Percentiles rank a stretch among this genome's conserved stretches.
Conservation (phyloP, 257 asterid species). For the Haberlea rhodopensis region DNA sequence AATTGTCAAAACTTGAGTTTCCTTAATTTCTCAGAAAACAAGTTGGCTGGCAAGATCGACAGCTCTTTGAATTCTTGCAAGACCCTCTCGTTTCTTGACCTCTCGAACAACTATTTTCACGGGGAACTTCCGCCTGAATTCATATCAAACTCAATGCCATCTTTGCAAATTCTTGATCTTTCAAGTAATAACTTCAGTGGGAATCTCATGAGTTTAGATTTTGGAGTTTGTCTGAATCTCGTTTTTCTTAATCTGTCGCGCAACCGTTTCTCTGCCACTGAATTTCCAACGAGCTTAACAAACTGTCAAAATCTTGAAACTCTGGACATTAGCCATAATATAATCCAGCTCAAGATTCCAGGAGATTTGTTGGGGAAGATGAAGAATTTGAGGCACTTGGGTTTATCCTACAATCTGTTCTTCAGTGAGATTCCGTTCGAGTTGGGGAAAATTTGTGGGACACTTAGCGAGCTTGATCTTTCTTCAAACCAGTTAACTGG, state of each 20-base stretch:
- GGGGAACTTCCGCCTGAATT: constrained; percentile 48
- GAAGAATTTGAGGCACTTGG: constrained; percentile 48
- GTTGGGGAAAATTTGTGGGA: constrained; percentile 50
- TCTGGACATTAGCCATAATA: constrained; percentile 59
- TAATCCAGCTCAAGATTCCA: constrained; percentile 49
- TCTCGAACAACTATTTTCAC: constrained; percentile 42
- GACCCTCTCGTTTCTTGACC: constrained; percentile 47
- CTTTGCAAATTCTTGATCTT: constrained; percentile 50
- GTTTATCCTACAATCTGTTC: constrained; percentile 52
- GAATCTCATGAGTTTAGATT: constrained; percentile 38
- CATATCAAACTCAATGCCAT: constrained; percentile 22
- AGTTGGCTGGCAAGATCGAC: constrained; percentile 45
- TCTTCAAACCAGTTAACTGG: constrained; percentile 59
- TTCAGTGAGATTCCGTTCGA: constrained; percentile 64
- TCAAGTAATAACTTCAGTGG: constrained; percentile 71
- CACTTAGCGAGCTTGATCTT: constrained; percentile 76
- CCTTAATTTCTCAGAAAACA: constrained; percentile 55
- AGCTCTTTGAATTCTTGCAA: constrained; percentile 48
- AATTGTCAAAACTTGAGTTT: constrained; percentile 60
- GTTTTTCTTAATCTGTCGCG: constrained; percentile 51
- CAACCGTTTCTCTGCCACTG: constrained; percentile 53
- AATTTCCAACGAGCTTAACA: constrained; percentile 47
- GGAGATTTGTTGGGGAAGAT: constrained; percentile 47
- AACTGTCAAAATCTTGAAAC: constrained; percentile 59
- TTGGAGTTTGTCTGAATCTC: constrained; percentile 58